Evolutionary conservation across 1,284 basidiomycete species (phyloP).

Genomic region (Butyriboletus regius): DNA sequence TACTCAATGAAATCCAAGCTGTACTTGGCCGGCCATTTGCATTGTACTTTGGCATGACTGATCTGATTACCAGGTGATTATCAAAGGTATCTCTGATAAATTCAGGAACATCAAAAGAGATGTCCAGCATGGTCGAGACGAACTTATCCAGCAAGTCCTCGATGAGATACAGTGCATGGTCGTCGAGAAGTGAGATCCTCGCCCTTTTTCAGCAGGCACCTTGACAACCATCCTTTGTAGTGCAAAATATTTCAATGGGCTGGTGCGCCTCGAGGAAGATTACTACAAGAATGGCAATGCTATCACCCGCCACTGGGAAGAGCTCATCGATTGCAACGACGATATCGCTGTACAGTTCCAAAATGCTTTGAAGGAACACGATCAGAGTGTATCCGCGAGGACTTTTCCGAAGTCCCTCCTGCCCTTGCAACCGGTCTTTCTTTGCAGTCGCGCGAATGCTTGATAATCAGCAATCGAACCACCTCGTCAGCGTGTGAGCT

Average conservation of each 20-base stretch:
- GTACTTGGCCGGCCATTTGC: constrained; percentile 28
- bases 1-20: constrained; percentile 31
- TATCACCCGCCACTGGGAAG: constrained; percentile 32
- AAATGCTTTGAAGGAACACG: constrained; percentile 34
- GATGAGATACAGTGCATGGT: constrained; percentile 33
- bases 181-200: constrained; percentile 13
- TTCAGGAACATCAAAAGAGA: constrained; percentile 40
- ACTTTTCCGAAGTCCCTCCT: constrained; percentile 35
- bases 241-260: constrained; percentile 35
- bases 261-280: constrained; percentile 40
- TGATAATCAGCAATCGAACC: neutral
- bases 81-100: constrained; percentile 38
- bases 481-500: neutral
- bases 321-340: constrained; percentile 30
- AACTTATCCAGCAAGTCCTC: constrained; percentile 38
- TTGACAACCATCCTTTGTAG: constrained; percentile 20
- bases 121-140: constrained; percentile 36
- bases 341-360: constrained; percentile 25
- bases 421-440: constrained; percentile 17
- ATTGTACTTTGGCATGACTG: constrained; percentile 4
- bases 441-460: constrained; percentile 4
- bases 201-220: neutral
- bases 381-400: constrained; percentile 32
- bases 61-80: constrained; percentile 34
- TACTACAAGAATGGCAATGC: constrained; percentile 36